Conservation (phyloP, 148 eudicot genomes). For the Talinum fruticosum region DNA sequence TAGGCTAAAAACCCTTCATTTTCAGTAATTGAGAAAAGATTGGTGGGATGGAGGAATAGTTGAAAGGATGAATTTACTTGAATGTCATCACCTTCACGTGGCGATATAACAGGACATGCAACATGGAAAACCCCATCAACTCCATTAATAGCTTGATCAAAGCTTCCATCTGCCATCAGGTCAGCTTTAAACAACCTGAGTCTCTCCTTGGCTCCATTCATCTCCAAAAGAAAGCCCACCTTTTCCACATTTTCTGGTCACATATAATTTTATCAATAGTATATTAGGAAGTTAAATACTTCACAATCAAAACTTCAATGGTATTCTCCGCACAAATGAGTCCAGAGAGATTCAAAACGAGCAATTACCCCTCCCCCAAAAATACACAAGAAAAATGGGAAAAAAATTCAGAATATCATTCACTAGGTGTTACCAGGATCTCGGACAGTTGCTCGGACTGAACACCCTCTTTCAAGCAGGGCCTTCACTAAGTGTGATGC, state of each 20-base stretch:
- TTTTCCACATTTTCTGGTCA: conserved; percentile 52
- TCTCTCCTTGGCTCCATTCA: conserved; percentile 66
- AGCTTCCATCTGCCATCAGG: conserved; percentile 56
- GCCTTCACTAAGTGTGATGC: conserved; percentile 16
- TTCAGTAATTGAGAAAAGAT: too few species aligned
- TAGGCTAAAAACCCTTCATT: too few species aligned
- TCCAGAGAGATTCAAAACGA: too few species aligned
- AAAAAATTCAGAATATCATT: neutral
- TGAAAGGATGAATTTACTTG: conserved; percentile 21
- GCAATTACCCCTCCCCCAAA: neutral
- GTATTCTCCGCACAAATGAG: too few species aligned
- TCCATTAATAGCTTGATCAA: conserved; percentile 49
- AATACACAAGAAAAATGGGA: neutral
- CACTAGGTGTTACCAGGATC: conserved; percentile 16
- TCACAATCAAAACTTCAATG: neutral
- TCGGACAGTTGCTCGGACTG: conserved; percentile 18
- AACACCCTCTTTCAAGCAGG: conserved; percentile 8
- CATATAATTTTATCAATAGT: too few species aligned
- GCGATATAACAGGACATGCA: conserved; percentile 48
- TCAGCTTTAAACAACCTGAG: conserved; percentile 57
- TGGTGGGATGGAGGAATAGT: too few species aligned
- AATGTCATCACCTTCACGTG: conserved; percentile 12
- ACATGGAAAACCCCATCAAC: conserved; percentile 67
- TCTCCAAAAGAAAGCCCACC: conserved; percentile 55
- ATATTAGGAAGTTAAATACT: neutral